Percentiles rank a stretch among this genome's conserved stretches.
Conservation (phyloP, 768 basidiomycete species). For the Trametes cingulata region DNA sequence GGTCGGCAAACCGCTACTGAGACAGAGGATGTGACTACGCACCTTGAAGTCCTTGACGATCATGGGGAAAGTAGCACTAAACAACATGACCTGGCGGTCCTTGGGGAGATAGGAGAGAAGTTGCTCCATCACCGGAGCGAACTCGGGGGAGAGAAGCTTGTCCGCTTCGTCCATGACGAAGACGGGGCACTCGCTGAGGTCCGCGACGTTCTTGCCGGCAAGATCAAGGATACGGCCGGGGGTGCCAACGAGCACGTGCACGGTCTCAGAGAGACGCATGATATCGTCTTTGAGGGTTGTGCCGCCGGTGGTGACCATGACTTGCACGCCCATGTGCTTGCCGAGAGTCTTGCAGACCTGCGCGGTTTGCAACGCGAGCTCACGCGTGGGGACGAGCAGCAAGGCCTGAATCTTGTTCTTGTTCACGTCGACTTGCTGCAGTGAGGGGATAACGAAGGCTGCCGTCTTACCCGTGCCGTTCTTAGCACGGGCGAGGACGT, state of each 20-base stretch:
- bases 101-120: constrained; percentile 81
- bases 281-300: constrained; percentile 99
- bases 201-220: constrained; percentile 89
- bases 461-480: constrained; percentile 98
- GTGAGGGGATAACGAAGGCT: constrained; percentile 96
- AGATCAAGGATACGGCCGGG: constrained; percentile 96
- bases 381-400: constrained; percentile 96
- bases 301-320: constrained; percentile 99
- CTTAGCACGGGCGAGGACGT: constrained; percentile 94
- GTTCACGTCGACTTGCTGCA: constrained; percentile 86
- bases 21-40: constrained; percentile 15
- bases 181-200: constrained; percentile 90
- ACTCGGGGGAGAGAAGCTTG: constrained; percentile 95
- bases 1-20: constrained; percentile 5
- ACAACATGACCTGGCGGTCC: constrained; percentile 96
- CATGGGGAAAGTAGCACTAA: constrained; percentile 98
- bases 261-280: constrained; percentile 81
- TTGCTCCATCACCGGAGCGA: constrained; percentile 98
- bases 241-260: constrained; percentile 96
- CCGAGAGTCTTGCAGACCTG: constrained; percentile 98
- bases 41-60: constrained; percentile 99
- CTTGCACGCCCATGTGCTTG: constrained; percentile 92
- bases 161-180: constrained; percentile 99
- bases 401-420: constrained; percentile 93
- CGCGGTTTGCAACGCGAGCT: constrained; percentile 96